Evolutionary conservation across 345 rosid species (phyloP), one percentile per base, ranked within the genome.

Genomic region (Populus davidiana): DNA sequence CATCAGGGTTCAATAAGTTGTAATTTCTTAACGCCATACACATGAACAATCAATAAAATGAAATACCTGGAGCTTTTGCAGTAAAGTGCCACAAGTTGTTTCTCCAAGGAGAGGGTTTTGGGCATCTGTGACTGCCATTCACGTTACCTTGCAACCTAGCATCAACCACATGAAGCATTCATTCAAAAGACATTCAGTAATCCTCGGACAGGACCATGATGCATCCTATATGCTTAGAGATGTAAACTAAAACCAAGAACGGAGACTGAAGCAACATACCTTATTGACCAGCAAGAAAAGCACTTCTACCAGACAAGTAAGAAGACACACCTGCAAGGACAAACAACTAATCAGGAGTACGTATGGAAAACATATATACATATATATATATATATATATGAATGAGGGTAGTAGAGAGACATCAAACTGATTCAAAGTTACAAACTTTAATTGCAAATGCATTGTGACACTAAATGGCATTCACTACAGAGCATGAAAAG

Each of bases 51-150:
- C 12, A 64, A 79, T 23, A 33, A 20, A 68, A 50, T 49, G 23
- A 72, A 17, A 64, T 82, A 93, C 98, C 99, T 96, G 97, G 74
- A 96, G 78, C 78, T 89, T 96, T 75, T 92, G 93, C 78, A 93
- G 87, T 74, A 93, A 88, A 49, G 97, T 87, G 70, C 95, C 91
- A 69, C 98, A 93, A 62, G 97, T 93, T 70, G 88, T 72, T 87
- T 96, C 97, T 75, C 93, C 97, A 70, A 93, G 77, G 75, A 91
- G 92, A 80, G 93, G 98, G 73, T 96, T 89, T 64, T 90, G 86
- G 23, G 87, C 81, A 77, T 89, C 91, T 36, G 93, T 75, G 68
- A 88, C 88, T 1, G 91, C 94, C 98, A 95, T 95, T 81, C 38
- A 76, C 76, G 44, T 75, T 29, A 85, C 71, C 41, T n/a, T 82